Base-by-base conservation (phyloP, 2,329 filamentous ascomycete species). In the Fusarium zealandicum region DNA sequence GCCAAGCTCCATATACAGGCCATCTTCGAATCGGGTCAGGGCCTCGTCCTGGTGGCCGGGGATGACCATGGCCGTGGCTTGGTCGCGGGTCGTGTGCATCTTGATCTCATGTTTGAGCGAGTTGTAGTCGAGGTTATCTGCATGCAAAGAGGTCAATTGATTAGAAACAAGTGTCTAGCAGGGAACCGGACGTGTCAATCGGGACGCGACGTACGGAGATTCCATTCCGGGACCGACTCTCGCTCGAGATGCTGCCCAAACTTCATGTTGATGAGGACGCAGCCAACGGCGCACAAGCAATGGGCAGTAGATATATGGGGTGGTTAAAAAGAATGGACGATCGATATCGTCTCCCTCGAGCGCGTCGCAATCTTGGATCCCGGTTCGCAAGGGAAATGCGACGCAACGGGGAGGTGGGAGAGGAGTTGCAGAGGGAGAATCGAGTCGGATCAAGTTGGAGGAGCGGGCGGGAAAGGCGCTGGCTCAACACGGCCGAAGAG, bases 81-180 rank as follows among this genome's bases (percentile, higher is more conserved):
- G 85, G 72, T 88, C 85, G 37, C 82, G 83, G 11, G 87, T 88
- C 2, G 91, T 96, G 70, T 92, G 84, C 55, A 83, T 83, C 73
- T 93, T 95, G 78, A 96, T 93, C 68, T 90, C 82, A 72, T 90
- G 83, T 75, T 96, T 96, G 60, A 96, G 82, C 41, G 90, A 89
- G 72, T 93, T 91, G 79, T 96, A 96, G 73, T 95, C 91, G 74
- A 96, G 86, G 74, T 96, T 95, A 72, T 93, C 88, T 91, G 36
- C 6, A 14, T 90, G 38, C 13, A 42, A 28, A 49, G 39, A 42
- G 37, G 41, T 11, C 7, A 37, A 25, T 18, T 28, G n/a, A 43
- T 66, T 35, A 33, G 51, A 20, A 27, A 43, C 10, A 10, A 12
- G 20, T 43, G 14, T 18, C 25, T 9, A 16, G 12, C 41, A 37